Evolutionary conservation across 495 filamentous ascomycete species (phyloP), one percentile per base, ranked within the genome.

Genomic region (Tuber aestivum): DNA sequence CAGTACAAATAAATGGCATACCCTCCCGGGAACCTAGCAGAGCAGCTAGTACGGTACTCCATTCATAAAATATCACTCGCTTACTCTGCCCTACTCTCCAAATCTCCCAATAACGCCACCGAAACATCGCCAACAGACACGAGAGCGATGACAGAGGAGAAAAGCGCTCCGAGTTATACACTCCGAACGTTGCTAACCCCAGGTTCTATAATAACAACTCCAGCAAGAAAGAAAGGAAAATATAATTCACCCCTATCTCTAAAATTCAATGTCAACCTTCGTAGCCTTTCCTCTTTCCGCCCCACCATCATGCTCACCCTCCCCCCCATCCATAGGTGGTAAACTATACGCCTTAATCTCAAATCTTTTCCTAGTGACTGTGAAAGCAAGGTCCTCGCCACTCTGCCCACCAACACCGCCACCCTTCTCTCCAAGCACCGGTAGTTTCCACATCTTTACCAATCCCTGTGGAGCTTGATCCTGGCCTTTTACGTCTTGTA

Each of bases 381-480:
- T 94, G 84, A 99, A 99, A 23, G 93, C 93, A 84, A 97, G 87
- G 82, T 97, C 93, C 81, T 95, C 92, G 16, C 93, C 90, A 72
- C 91, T 87, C n/a, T 85, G 86, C 71, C 76, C 80, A 23, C 88
- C 91, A 20, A 92, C 91, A 9, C 93, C 93, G 2, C 90, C 90
- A 12, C 95, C 95, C 77, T 91, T 94, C 84, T 97, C 95, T 65
- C 94, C 92, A 72, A 92, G 88, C 5, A 97, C 88, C 2, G 96
- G 95, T 44, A 98, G 85, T 37, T 89, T 89, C 84, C 97, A 92
- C 4, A 94, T 87, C 75, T 90, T 92, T 32, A 98, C 82, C 85
- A 98, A 87, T 0, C 95, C 95, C 79, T 97, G 95, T 5, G 93
- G 90, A 48, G 90, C 89, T 72, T 97, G 93, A 71, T 94, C 92